Evolutionary conservation across 2,329 filamentous ascomycete genomes (phyloP).

Genomic region (Aspergillus pseudoviridinutans): DNA sequence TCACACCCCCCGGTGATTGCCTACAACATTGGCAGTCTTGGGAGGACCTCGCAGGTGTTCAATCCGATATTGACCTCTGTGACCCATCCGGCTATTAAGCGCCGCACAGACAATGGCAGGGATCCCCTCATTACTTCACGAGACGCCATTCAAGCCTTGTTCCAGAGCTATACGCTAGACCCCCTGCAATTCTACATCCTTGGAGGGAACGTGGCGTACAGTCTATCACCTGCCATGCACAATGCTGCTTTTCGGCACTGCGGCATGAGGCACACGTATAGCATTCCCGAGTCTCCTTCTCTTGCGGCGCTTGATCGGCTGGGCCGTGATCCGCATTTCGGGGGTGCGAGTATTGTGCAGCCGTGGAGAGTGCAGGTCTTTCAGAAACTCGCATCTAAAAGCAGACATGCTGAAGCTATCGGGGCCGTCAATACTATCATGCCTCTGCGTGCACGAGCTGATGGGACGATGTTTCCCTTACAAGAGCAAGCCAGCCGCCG

Average conservation of each 20-base stretch:
- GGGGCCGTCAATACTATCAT: conserved; percentile 44
- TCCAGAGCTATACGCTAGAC: conserved; percentile 40
- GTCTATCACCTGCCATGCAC: conserved; percentile 42
- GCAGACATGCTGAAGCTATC: conserved; percentile 43
- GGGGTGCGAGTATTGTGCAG: conserved; percentile 42
- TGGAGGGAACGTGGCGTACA: conserved; percentile 40
- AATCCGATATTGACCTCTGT: conserved; percentile 40
- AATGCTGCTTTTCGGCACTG: conserved; percentile 39
- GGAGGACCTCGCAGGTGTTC: conserved; percentile 43
- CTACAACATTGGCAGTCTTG: conserved; percentile 38
- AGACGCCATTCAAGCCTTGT: conserved; percentile 37
- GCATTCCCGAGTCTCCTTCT: conserved; percentile 33
- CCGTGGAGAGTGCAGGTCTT: conserved; percentile 41
- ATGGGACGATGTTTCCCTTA: conserved; percentile 35
- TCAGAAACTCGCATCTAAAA: conserved; percentile 36
- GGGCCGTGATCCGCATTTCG: conserved; percentile 37
- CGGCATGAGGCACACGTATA: conserved; percentile 39
- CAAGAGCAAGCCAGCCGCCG: conserved; percentile 39
- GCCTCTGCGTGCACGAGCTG: conserved; percentile 35
- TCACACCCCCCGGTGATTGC: conserved; percentile 34
- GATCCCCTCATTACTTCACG: conserved; percentile 36
- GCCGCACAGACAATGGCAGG: conserved; percentile 16
- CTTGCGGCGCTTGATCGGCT: conserved; percentile 36
- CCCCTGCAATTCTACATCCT: conserved; percentile 41
- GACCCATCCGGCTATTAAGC: conserved; percentile 36